Percentiles rank a stretch among this genome's conserved stretches.
Conservation (phyloP, 164 flowering plant genomes). For the Macadamia integrifolia region DNA sequence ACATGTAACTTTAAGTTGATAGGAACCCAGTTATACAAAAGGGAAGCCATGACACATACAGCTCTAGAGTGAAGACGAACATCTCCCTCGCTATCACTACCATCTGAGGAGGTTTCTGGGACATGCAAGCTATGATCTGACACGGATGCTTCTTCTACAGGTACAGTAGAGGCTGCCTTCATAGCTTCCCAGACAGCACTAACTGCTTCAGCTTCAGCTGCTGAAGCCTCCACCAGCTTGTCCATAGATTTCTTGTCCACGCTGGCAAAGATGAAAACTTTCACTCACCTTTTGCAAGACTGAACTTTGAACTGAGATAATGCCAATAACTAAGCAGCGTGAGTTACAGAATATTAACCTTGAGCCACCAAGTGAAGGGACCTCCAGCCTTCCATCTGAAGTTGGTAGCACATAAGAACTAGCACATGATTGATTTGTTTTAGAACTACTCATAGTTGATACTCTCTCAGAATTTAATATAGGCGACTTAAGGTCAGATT, state of each 20-base stretch:
- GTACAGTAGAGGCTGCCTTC: constrained; percentile 53
- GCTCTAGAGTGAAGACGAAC: constrained; percentile 99
- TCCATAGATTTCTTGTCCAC: constrained; percentile 73
- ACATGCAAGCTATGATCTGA: constrained; percentile 52
- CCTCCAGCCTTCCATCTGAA: constrained; percentile 32
- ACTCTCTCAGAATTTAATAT: constrained; percentile 44
- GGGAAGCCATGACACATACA: constrained; percentile 39
- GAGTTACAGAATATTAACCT: constrained; percentile 39
- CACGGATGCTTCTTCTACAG: constrained; percentile 49
- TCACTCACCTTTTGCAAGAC: neutral
- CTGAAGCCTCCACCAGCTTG: constrained; percentile 77
- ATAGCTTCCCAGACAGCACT: constrained; percentile 90
- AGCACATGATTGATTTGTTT: constrained; percentile 26
- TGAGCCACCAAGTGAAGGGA: constrained; percentile 28
- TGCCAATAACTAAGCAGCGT: neutral
- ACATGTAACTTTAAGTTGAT: constrained; percentile 5
- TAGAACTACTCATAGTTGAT: constrained; percentile 32
- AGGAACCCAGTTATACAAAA: constrained; percentile 1
- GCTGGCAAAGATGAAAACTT: constrained; percentile 24
- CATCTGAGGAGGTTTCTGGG: constrained; percentile 62
- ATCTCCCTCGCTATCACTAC: constrained; percentile 71
- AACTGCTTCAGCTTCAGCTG: constrained; percentile 98
- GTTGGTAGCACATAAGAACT: constrained; percentile 19
- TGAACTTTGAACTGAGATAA: neutral
- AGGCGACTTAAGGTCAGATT: constrained; percentile 54